Conservation (phyloP, 2,329 filamentous ascomycete genomes). For the Ceratocystis lukuohia region DNA sequence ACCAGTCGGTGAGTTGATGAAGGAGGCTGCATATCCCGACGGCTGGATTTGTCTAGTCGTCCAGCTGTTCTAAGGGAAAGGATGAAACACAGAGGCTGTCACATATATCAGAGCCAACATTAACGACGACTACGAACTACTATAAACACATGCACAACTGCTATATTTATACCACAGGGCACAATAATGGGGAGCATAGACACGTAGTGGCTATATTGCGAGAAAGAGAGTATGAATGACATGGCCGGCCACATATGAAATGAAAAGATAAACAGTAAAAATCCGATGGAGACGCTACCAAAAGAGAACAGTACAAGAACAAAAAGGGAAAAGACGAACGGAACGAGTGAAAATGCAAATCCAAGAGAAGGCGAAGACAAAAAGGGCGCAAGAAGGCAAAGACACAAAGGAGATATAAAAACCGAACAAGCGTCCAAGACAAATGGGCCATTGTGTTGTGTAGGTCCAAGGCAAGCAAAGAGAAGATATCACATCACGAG, state of each 20-base stretch:
- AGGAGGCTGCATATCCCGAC: slow-evolving; percentile 74
- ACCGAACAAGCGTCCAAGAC: neutral
- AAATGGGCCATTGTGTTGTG: neutral
- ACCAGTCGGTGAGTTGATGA: slow-evolving; percentile 68
- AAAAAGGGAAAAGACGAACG: neutral
- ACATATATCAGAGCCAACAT: neutral
- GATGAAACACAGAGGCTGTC: neutral
- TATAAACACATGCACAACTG: neutral
- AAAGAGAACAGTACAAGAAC: neutral
- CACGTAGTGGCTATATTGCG: neutral
- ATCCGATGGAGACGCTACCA: neutral
- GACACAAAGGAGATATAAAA: neutral
- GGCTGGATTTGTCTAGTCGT: slow-evolving; percentile 82
- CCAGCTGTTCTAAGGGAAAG: slow-evolving; percentile 11
- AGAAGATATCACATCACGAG: neutral
- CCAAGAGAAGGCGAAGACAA: neutral
- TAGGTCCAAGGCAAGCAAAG: neutral
- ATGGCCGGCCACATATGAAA: neutral
- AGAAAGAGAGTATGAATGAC: neutral
- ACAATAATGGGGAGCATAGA: neutral
- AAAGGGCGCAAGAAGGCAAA: neutral
- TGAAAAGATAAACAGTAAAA: neutral
- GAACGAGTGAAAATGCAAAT: neutral
- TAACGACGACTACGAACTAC: neutral
- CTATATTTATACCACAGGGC: neutral